These are phyloP conservation scores for Chaetomium strumarium DNA, from an alignment of 2,329 filamentous ascomycete species.

Conservation along the genomic window DNA sequence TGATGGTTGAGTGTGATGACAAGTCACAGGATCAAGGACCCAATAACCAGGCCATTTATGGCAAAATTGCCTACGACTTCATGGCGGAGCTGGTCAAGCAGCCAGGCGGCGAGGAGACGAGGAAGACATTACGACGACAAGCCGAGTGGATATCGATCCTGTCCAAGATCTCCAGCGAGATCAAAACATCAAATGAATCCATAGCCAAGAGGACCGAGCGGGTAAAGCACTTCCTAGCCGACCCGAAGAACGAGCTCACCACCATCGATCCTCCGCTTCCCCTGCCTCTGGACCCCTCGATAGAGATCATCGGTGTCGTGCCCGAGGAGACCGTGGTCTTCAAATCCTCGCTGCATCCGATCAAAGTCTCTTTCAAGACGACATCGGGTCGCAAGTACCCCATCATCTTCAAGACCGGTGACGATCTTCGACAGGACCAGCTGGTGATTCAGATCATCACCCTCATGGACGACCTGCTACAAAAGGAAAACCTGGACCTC, in stretches of 20 bases:
- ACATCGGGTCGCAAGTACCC: conserved; percentile 72
- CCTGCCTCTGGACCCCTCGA: conserved; percentile 78
- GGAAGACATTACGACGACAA: conserved; percentile 75
- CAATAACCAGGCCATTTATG: conserved; percentile 78
- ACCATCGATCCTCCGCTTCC: conserved; percentile 80
- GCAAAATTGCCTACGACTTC: conserved; percentile 92
- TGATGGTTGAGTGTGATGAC: conserved; percentile 96
- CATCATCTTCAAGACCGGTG: conserved; percentile 94
- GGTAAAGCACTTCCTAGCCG: conserved; percentile 76
- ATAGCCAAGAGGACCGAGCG: conserved; percentile 75
- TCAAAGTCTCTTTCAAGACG: conserved; percentile 87
- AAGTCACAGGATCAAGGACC: conserved; percentile 66
- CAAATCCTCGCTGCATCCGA: conserved; percentile 88
- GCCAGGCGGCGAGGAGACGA: conserved; percentile 62
- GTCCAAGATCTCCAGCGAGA: conserved; percentile 81
- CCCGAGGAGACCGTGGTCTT: conserved; percentile 87
- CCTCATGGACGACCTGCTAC: conserved; percentile 91
- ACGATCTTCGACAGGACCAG: conserved; percentile 94
- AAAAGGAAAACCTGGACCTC: conserved; percentile 92
- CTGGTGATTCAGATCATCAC: conserved; percentile 96
- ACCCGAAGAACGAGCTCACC: conserved; percentile 84
- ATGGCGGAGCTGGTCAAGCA: conserved; percentile 78
- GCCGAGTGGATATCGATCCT: conserved; percentile 84
- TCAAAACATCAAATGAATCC: conserved; percentile 73
- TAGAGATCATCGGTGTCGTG: conserved; percentile 72